Conservation (phyloP, 768 basidiomycete genomes). For the Xerocomellus chrysenteron region DNA sequence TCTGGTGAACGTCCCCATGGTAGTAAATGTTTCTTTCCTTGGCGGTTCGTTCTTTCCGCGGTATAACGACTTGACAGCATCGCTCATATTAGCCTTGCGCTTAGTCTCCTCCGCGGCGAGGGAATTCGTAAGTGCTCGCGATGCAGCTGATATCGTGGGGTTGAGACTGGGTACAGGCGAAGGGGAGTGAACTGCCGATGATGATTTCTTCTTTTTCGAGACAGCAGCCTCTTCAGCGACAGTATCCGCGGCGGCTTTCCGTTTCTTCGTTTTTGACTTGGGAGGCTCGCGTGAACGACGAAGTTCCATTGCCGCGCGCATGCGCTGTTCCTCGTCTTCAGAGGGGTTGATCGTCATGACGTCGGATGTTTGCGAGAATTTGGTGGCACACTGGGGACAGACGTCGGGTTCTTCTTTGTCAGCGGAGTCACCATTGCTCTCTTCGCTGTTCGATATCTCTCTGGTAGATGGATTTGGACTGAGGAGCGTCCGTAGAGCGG, state of each 20-base stretch:
- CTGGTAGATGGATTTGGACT: constrained; percentile 27
- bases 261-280: constrained; percentile 57
- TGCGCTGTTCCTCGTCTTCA: constrained; percentile 59
- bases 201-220: constrained; percentile 44
- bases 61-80: constrained; percentile 83
- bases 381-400: constrained; percentile 76
- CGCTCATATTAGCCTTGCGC: constrained; percentile 81
- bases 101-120: constrained; percentile 81
- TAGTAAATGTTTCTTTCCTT: constrained; percentile 87
- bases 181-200: constrained; percentile 10
- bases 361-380: constrained; percentile 59
- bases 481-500: constrained; percentile 65
- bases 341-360: constrained; percentile 68
- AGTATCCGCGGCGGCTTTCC: constrained; percentile 49
- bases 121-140: constrained; percentile 65
- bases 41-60: constrained; percentile 49
- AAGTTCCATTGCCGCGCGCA: constrained; percentile 56
- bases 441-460: constrained; percentile 23
- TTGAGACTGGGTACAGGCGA: constrained; percentile 38
- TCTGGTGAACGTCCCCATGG: constrained; percentile 88
- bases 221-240: constrained; percentile 27
- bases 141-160: constrained; percentile 53
- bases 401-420: constrained; percentile 46
- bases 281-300: constrained; percentile 54
- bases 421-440: constrained; percentile 23